These are phyloP conservation scores for Fagopyrum esculentum DNA, from an alignment of 148 eudicot species.

Conservation along the genomic window DNA sequence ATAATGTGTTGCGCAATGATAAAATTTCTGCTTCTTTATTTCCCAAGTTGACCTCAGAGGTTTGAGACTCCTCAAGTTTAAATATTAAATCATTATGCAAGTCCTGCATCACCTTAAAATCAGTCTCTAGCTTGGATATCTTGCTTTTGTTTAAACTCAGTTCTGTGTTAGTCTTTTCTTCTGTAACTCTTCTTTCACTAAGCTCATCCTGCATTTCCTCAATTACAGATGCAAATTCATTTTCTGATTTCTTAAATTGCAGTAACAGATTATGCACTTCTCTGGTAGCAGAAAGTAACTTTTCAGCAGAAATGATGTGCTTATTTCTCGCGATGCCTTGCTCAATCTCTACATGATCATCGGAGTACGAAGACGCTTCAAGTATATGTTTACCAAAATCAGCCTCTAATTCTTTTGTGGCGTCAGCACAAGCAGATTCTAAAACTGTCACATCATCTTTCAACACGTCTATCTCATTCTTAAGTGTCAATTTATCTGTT, in stretches of 20 bases:
- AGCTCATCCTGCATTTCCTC: conserved; percentile 47
- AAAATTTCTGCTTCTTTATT: conserved; percentile 55
- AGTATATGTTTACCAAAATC: conserved; percentile 21
- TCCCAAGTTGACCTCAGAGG: conserved; percentile 31
- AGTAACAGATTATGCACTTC: conserved; percentile 34
- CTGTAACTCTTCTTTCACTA: conserved; percentile 33
- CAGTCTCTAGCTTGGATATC: conserved; percentile 49
- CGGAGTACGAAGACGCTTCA: conserved; percentile 7
- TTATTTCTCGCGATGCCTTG: conserved; percentile 21
- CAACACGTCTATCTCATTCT: conserved; percentile 32
- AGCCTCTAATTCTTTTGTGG: conserved; percentile 37
- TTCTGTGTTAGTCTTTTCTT: conserved; percentile 44
- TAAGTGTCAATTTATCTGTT: conserved; percentile 37
- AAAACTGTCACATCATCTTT: conserved; percentile 43
- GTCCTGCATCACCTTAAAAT: conserved; percentile 41
- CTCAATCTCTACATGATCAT: not conserved
- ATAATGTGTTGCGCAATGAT: conserved; percentile 28
- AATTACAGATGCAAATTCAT: conserved; percentile 21
- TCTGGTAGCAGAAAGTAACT: conserved; percentile 40
- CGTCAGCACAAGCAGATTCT: conserved; percentile 54
- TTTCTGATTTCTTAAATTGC: conserved; percentile 34
- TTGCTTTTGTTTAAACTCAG: conserved; percentile 33
- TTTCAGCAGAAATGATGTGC: conserved; percentile 28
- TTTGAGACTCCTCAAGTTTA: conserved; percentile 42
- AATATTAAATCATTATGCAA: conserved; percentile 40